These are phyloP conservation scores for Hyaloscypha finlandica DNA, from an alignment of 495 filamentous ascomycete genomes.

Conservation along the genomic window DNA sequence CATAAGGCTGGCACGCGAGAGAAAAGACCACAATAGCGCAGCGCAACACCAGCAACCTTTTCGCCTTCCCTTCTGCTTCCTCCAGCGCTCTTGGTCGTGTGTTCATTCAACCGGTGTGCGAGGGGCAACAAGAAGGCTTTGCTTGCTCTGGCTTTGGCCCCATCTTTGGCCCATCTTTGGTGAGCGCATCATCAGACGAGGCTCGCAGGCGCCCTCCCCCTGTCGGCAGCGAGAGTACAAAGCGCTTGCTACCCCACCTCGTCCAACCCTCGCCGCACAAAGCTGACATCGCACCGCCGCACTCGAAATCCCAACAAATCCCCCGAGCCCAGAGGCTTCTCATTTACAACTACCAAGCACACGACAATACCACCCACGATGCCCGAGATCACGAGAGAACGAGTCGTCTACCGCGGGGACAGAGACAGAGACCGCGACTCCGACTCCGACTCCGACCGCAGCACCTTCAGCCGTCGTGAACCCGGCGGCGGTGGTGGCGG, in stretches of 20 bases:
- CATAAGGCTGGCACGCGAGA: slow-evolving; percentile 5
- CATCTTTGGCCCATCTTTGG: not conserved
- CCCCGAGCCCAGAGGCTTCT: not conserved
- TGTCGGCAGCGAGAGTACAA: slow-evolving; percentile 3
- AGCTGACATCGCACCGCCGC: not conserved
- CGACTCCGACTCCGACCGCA: not conserved
- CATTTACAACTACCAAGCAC: not conserved
- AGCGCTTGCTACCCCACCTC: slow-evolving; percentile 1
- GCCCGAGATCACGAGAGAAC: slow-evolving; percentile 1
- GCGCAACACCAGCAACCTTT: not conserved
- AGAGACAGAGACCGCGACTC: not conserved
- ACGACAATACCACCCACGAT: not conserved
- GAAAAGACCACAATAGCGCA: not conserved
- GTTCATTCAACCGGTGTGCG: slow-evolving; percentile 1
- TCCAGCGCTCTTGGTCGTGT: not conserved
- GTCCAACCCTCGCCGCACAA: not conserved
- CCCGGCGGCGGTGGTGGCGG: slow-evolving; percentile 2
- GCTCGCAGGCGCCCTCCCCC: not conserved
- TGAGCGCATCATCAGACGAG: not conserved
- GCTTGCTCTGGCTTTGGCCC: not conserved
- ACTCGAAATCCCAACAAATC: not conserved
- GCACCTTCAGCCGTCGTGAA: slow-evolving; percentile 25
- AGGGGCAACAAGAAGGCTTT: not conserved
- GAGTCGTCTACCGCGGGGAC: not conserved
- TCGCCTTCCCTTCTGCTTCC: not conserved